Percentiles rank a stretch among this genome's conserved stretches.
These are phyloP conservation scores for Liriodendron chinense DNA, from an alignment of 164 flowering plant species.

Conservation along the genomic window DNA sequence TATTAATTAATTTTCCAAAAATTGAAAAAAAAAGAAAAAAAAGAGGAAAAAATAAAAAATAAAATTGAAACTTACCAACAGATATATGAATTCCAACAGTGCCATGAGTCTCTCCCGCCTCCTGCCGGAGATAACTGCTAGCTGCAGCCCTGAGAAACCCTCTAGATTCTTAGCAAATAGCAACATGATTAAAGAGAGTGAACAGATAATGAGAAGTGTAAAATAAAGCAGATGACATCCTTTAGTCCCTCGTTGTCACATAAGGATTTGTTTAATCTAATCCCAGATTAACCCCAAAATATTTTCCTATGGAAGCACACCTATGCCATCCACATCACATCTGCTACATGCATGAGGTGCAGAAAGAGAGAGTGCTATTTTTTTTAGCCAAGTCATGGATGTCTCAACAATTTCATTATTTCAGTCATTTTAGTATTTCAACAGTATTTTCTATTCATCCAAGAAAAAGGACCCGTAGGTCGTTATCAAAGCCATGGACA, in stretches of 20 bases:
- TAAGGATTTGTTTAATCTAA: neutral
- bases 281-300: too few relatives aligned
- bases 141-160: slow-evolving; percentile 62
- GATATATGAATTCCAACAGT: slow-evolving; percentile 70
- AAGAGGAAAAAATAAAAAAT: neutral
- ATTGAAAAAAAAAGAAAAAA: neutral
- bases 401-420: too few relatives aligned
- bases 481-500: too few relatives aligned
- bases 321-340: too few relatives aligned
- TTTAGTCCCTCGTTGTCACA: neutral
- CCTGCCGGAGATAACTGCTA: slow-evolving; percentile 61
- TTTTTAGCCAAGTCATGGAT: too few relatives aligned
- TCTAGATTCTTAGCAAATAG: slow-evolving; percentile 5
- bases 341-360: neutral
- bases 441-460: too few relatives aligned
- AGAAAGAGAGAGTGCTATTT: slow-evolving; percentile 1
- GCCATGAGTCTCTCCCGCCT: slow-evolving; percentile 86
- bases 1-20: neutral
- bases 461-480: too few relatives aligned
- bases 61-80: slow-evolving; percentile 55
- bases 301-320: too few relatives aligned
- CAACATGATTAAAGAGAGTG: neutral
- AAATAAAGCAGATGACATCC: neutral
- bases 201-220: neutral
- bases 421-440: too few relatives aligned